Base-by-base conservation (phyloP, 208 protist genomes). In the Trypanosoma caninum region DNA sequence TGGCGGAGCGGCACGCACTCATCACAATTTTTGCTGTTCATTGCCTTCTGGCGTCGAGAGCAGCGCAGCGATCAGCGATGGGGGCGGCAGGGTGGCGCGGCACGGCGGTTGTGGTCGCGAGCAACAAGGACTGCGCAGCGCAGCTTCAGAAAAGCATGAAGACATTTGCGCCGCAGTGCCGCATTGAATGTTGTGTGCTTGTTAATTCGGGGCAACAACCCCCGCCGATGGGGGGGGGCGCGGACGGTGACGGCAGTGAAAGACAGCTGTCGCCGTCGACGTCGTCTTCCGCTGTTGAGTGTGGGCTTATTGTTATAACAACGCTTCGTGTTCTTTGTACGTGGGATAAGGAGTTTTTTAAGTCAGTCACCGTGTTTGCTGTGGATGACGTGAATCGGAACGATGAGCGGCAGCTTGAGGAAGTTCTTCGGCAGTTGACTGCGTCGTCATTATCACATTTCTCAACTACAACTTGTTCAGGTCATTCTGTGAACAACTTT, bases 1-100 rank as follows among this genome's bases (percentile, higher is more conserved):
- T 69, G 2, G 35, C 35, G 9, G 84, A 91, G 57, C 75, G 80
- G 10, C 77, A 71, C 37, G 33, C 44, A 14, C 64, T 91, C 23
- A 54, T 78, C n/a, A 65, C 59, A 0, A 45, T 87, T 13, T 87
- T 87, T 64, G 56, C 73, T 2, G 34, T 75, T n/a, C 84, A 91
- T 47, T 78, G 72, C 53, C 63, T 85, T 16, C 65, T 91, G 0
- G 72, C 59, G 10, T 55, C 65, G 35, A 45, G 52, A 13, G 44
- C 54, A 22, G n/a, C 54, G 7, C n/a, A n/a, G n/a, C n/a, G n/a
- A n/a, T n/a, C n/a, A n/a, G n/a, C n/a, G n/a, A n/a, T n/a, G n/a
- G n/a, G n/a, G n/a, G n/a, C n/a, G n/a, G n/a, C n/a, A n/a, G n/a
- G n/a, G n/a, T 31, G 37, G 42, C 69, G 53, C 23, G 38, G 18